Percentiles rank a stretch among this genome's conserved stretches.
phyloP scores from a whole-genome alignment of 495 filamentous ascomycete genomes.

The Hypoxylon perforatum region DNA sequence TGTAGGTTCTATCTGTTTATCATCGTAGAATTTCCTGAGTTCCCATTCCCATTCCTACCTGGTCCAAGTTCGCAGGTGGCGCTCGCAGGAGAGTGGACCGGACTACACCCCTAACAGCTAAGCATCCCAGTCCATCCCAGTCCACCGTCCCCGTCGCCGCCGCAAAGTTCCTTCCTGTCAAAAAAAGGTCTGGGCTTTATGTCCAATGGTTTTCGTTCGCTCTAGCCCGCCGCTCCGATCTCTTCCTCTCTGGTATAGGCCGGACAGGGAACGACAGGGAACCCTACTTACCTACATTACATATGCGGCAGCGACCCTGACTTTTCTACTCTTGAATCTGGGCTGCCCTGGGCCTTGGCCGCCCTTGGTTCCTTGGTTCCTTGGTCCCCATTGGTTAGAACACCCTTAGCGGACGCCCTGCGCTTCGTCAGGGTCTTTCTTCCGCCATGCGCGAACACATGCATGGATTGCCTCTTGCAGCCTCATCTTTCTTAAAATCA shows the following conservation, averaged over 20 bases:
- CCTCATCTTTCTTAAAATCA: constrained; percentile 39
- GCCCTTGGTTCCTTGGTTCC: not conserved
- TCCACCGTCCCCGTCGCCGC: constrained; percentile 22
- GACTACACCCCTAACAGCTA: not conserved
- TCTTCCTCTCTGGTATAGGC: constrained; percentile 27
- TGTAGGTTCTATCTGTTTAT: not conserved
- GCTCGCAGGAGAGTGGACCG: constrained; percentile 19
- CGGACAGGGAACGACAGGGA: constrained; percentile 27
- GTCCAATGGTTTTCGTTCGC: constrained; percentile 32
- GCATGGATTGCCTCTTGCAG: constrained; percentile 40
- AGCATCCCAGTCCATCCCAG: too few relatives aligned
- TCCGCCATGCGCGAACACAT: constrained; percentile 39
- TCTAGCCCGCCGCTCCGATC: constrained; percentile 33
- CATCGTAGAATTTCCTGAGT: not conserved
- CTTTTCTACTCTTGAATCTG: constrained; percentile 17
- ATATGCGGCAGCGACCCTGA: constrained; percentile 38
- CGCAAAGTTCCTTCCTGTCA: constrained; percentile 32
- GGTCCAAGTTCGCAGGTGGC: constrained; percentile 23
- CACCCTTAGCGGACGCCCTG: constrained; percentile 17
- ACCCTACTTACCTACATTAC: constrained; percentile 25
- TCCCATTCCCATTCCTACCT: not conserved
- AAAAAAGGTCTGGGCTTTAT: constrained; percentile 23
- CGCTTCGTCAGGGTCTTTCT: constrained; percentile 21
- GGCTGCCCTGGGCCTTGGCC: not conserved
- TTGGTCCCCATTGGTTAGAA: constrained; percentile 7